These are phyloP conservation scores for Gyromitra esculenta DNA, from an alignment of 2,329 filamentous ascomycete species.

Conservation along the genomic window DNA sequence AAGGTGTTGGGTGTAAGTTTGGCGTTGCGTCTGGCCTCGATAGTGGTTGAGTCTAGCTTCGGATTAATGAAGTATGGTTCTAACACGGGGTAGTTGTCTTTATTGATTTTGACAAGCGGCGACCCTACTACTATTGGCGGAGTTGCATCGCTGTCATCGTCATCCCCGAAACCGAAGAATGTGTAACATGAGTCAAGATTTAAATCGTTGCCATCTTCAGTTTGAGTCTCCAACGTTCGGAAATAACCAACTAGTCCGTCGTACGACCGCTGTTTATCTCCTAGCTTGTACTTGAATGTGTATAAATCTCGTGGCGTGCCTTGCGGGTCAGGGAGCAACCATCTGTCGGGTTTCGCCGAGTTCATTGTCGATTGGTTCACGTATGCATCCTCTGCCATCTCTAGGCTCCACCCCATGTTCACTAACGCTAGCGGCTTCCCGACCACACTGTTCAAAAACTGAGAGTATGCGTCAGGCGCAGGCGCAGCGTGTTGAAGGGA, in stretches of 20 bases:
- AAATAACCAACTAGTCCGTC: slow-evolving; percentile 63
- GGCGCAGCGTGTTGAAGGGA: slow-evolving; percentile 57
- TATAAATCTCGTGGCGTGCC: slow-evolving; percentile 56
- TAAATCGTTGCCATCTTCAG: slow-evolving; percentile 49
- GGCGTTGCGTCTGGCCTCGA: not conserved
- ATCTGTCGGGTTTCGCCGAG: slow-evolving; percentile 23
- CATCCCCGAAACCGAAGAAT: slow-evolving; percentile 48
- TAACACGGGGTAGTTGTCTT: slow-evolving; percentile 56
- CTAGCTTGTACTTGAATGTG: slow-evolving; percentile 61
- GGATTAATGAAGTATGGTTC: slow-evolving; percentile 19
- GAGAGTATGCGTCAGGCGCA: slow-evolving; percentile 60
- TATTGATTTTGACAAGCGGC: slow-evolving; percentile 40
- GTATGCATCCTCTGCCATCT: slow-evolving; percentile 58
- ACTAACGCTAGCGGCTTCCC: slow-evolving; percentile 63
- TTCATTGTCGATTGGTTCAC: slow-evolving; percentile 55
- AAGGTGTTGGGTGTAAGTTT: slow-evolving; percentile 51
- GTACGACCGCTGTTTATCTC: slow-evolving; percentile 59
- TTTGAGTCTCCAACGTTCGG: not conserved
- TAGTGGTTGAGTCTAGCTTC: not conserved
- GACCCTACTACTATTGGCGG: not conserved
- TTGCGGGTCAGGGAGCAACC: slow-evolving; percentile 22
- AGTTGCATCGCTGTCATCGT: not conserved
- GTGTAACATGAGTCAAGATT: slow-evolving; percentile 58
- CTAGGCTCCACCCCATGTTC: slow-evolving; percentile 61
- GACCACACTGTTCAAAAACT: slow-evolving; percentile 60